Percentiles rank a stretch among this genome's conserved stretches.
Conservation (phyloP, 2,329 filamentous ascomycete species). For the Aureobasidium mangrovei region DNA sequence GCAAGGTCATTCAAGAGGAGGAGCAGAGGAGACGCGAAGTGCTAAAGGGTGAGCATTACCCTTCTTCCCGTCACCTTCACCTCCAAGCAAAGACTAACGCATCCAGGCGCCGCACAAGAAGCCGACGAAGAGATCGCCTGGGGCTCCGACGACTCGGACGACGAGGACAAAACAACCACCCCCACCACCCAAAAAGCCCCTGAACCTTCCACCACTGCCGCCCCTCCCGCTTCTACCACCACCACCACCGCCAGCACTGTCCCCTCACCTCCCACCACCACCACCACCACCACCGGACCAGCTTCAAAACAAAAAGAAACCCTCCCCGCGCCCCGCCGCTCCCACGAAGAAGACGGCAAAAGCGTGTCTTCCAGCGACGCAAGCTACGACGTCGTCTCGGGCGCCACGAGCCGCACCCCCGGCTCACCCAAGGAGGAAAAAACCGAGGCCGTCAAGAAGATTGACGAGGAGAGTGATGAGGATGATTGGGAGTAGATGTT, state of each 20-base stretch:
- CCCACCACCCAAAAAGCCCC: constrained; percentile 17
- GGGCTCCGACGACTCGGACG: constrained; percentile 68
- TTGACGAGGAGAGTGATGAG: constrained; percentile 26
- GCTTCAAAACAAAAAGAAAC: constrained; percentile 15
- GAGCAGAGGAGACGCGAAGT: constrained; percentile 83
- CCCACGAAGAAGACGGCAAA: constrained; percentile 68
- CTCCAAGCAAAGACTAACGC: not conserved
- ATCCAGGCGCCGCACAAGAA: constrained; percentile 55
- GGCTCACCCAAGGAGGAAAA: constrained; percentile 51
- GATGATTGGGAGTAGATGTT: constrained; percentile 30
- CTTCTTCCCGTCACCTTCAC: not conserved
- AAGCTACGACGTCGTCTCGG: constrained; percentile 83
- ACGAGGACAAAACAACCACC: constrained; percentile 27
- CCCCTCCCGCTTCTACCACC: constrained; percentile 11
- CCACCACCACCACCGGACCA: constrained; percentile 12
- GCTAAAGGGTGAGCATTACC: constrained; percentile 61
- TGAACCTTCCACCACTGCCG: constrained; percentile 12
- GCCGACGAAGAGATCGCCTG: constrained; percentile 63
- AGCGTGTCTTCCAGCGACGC: constrained; percentile 89
- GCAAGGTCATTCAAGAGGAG: constrained; percentile 86
- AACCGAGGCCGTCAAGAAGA: constrained; percentile 24
- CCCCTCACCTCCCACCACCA: constrained; percentile 13
- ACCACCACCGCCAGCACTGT: constrained; percentile 12
- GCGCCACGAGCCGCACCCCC: constrained; percentile 68
- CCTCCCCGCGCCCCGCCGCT: constrained; percentile 51